Evolutionary conservation across 345 rosid genomes (phyloP).

Genomic region (Syzygium aromaticum): DNA sequence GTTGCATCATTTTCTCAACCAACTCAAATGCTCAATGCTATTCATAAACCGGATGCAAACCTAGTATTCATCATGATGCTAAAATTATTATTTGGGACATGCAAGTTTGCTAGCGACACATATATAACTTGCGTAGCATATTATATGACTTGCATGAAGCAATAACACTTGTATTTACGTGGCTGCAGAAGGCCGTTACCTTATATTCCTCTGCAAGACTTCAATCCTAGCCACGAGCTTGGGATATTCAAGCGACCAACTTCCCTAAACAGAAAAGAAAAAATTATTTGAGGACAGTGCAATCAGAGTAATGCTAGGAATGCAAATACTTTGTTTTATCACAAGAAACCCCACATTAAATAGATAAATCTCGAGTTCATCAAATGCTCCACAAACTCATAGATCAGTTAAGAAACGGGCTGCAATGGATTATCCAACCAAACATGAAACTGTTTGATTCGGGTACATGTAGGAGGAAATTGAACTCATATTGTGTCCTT

Average conservation of each 20-base stretch:
- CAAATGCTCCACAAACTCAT: neutral
- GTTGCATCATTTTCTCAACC: neutral
- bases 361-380: neutral
- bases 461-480: neutral
- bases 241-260: slow-evolving; percentile 45
- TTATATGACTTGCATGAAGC: neutral
- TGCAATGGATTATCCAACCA: neutral
- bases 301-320: neutral
- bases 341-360: neutral
- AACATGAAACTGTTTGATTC: neutral
- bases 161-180: neutral
- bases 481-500: neutral
- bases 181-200: slow-evolving; percentile 20
- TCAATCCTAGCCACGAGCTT: slow-evolving; percentile 52
- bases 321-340: neutral
- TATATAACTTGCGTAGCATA: neutral
- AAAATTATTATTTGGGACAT: neutral
- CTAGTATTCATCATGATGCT: neutral
- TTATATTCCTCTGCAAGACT: slow-evolving; percentile 45
- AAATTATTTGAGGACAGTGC: neutral
- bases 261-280: slow-evolving; percentile 26
- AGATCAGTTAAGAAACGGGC: neutral
- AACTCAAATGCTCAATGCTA: neutral
- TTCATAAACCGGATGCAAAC: neutral
- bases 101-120: neutral